A percentile compares a stretch with the other conserved stretches of the same genome.
These are phyloP conservation scores for Cladosporium velox DNA, from an alignment of 2,329 filamentous ascomycete species.

Conservation along the genomic window DNA sequence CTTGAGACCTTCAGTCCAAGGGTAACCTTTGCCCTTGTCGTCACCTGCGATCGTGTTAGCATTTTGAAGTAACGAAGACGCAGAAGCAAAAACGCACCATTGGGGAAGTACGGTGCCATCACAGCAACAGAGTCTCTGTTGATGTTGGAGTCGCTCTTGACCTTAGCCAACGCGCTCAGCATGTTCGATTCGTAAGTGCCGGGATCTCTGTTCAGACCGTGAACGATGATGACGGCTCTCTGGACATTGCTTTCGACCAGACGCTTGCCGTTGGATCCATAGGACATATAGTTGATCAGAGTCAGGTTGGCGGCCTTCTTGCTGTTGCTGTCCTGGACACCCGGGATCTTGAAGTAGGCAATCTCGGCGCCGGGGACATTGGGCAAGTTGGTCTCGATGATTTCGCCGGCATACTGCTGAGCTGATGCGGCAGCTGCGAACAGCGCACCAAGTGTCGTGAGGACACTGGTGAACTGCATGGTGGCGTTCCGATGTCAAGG, in stretches of 20 bases:
- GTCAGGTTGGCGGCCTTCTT: constrained; percentile 35
- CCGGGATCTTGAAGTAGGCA: constrained; percentile 38
- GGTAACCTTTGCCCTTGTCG: constrained; percentile 40
- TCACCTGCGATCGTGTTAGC: constrained; percentile 25
- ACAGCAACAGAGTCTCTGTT: constrained; percentile 37
- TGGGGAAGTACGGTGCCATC: constrained; percentile 40
- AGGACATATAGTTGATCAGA: constrained; percentile 40
- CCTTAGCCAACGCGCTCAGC: constrained; percentile 37
- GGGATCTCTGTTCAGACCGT: constrained; percentile 39
- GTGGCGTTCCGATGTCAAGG: background rate
- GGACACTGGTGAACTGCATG: constrained; percentile 23
- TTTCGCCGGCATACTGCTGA: constrained; percentile 39
- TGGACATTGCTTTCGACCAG: constrained; percentile 32
- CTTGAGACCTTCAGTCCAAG: constrained; percentile 34
- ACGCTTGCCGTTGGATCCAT: constrained; percentile 32
- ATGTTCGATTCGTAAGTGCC: constrained; percentile 38
- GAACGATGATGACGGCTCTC: constrained; percentile 40
- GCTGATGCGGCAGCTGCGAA: constrained; percentile 20
- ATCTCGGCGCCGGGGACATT: constrained; percentile 38
- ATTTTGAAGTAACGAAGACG: background rate
- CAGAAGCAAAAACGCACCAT: constrained; percentile 24
- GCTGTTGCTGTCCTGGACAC: constrained; percentile 26
- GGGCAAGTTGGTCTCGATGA: constrained; percentile 36
- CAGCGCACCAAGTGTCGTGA: constrained; percentile 23
- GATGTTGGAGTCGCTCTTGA: constrained; percentile 29